phyloP scores from a whole-genome alignment of 768 basidiomycete species.

The Lactarius pseudohatsudake region DNA sequence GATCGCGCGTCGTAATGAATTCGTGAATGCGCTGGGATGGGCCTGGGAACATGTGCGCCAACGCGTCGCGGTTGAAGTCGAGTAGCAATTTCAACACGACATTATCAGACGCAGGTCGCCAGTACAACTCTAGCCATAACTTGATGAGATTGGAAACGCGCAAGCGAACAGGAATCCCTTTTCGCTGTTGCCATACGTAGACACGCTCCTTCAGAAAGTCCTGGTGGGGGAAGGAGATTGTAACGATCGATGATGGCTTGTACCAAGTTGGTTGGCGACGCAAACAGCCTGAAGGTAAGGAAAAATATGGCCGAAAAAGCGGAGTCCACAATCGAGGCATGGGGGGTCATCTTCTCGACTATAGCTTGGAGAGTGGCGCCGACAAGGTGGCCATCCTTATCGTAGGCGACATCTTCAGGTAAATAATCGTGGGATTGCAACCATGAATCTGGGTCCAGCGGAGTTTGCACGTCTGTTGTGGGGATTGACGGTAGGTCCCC shows the following conservation, averaged over 20 bases:
- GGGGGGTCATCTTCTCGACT: conserved; percentile 97
- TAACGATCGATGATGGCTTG: conserved; percentile 79
- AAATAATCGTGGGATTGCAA: conserved; percentile 76
- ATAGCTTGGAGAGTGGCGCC: conserved; percentile 87
- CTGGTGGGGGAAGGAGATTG: conserved; percentile 67
- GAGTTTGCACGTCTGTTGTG: conserved; percentile 33
- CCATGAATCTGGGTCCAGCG: conserved; percentile 49
- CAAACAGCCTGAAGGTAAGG: conserved; percentile 92
- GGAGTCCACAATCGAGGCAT: conserved; percentile 86
- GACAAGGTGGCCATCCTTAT: conserved; percentile 84
- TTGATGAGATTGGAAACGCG: conserved; percentile 93
- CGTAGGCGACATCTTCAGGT: conserved; percentile 84
- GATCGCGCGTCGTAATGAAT: conserved; percentile 54
- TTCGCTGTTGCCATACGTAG: conserved; percentile 79
- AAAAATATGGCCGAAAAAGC: conserved; percentile 90
- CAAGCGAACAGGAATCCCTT: conserved; percentile 86
- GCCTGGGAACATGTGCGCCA: conserved; percentile 60
- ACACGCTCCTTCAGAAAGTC: conserved; percentile 59
- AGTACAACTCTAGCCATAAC: conserved; percentile 89
- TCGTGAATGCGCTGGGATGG: conserved; percentile 76
- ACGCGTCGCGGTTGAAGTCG: conserved; percentile 60
- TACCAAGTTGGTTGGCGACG: conserved; percentile 72
- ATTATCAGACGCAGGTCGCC: conserved; percentile 76
- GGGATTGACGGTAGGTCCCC: conserved; percentile 54
- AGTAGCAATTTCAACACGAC: conserved; percentile 56